Conservation (phyloP, 1,284 basidiomycete genomes). For the Paramarasmius palmivorus region DNA sequence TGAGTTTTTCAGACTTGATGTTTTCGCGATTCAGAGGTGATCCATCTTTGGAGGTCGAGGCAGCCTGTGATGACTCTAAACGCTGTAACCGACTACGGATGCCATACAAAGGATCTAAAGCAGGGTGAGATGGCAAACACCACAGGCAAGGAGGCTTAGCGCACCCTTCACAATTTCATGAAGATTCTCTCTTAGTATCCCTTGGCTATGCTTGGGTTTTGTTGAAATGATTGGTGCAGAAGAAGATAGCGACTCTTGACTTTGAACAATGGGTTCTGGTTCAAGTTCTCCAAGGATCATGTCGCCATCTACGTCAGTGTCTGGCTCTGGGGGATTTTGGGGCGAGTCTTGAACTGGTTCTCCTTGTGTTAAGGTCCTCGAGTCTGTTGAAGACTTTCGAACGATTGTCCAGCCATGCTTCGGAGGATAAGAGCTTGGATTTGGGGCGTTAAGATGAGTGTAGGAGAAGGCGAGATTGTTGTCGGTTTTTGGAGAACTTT, state of each 20-base stretch:
- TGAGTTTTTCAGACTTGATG: slow-evolving; percentile 60
- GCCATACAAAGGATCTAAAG: slow-evolving; percentile 59
- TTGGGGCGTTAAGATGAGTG: slow-evolving; percentile 76
- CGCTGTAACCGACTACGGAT: slow-evolving; percentile 44
- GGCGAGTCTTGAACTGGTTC: slow-evolving; percentile 23
- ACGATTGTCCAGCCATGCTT: slow-evolving; percentile 79
- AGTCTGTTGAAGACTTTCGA: slow-evolving; percentile 39
- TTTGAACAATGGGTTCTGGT: slow-evolving; percentile 39
- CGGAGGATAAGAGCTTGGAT: slow-evolving; percentile 73
- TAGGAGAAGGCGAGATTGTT: slow-evolving; percentile 76
- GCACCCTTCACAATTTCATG: slow-evolving; percentile 75
- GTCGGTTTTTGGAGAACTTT: slow-evolving; percentile 51
- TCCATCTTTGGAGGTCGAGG: slow-evolving; percentile 22
- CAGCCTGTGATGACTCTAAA: slow-evolving; percentile 34
- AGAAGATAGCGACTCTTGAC: slow-evolving; percentile 26
- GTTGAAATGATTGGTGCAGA: slow-evolving; percentile 24
- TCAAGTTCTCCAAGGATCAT: slow-evolving; percentile 77
- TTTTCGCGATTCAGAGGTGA: slow-evolving; percentile 36
- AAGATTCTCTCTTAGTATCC: slow-evolving; percentile 62
- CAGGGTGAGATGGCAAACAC: slow-evolving; percentile 14
- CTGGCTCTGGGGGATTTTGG: slow-evolving; percentile 32
- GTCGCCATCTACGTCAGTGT: slow-evolving; percentile 66
- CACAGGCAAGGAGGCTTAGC: slow-evolving; percentile 19
- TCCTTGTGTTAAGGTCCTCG: slow-evolving; percentile 25
- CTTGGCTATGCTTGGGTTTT: slow-evolving; percentile 46